phyloP scores from a whole-genome alignment of 139 green algal species.

The Picochlorum costavermella region DNA sequence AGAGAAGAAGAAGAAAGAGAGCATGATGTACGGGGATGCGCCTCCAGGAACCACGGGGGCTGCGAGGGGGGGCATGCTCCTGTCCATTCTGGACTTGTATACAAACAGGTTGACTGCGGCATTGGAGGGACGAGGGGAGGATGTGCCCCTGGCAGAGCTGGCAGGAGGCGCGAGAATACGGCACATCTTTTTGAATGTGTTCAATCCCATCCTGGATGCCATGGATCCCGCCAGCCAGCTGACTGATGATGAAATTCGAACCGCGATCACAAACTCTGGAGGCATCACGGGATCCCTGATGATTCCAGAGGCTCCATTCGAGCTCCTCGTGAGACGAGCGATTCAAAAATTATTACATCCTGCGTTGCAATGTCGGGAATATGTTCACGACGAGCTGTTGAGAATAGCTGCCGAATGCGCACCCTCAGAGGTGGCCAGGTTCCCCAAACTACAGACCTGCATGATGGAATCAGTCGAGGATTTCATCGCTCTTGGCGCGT shows the following conservation, averaged over 20 bases:
- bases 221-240: conserved; percentile 60
- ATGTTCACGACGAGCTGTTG: conserved; percentile 78
- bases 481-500: conserved; percentile 61
- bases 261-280: conserved; percentile 85
- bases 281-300: conserved; percentile 73
- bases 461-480: conserved; percentile 57
- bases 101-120: conserved; percentile 61
- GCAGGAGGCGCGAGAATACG: conserved; percentile 77
- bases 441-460: conserved; percentile 47
- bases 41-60: conserved; percentile 27
- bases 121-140: conserved; percentile 72
- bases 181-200: conserved; percentile 77
- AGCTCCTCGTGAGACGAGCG: conserved; percentile 75
- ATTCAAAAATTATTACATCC: conserved; percentile 67
- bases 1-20: conserved; percentile 29
- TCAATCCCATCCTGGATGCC: conserved; percentile 42
- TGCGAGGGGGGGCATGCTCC: conserved; percentile 53
- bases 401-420: conserved; percentile 61
- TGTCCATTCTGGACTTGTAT: conserved; percentile 80
- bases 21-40: conserved; percentile 42
- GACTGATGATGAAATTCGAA: conserved; percentile 78
- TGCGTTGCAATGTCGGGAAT: conserved; percentile 56
- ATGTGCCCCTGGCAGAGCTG: conserved; percentile 67
- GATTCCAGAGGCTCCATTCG: conserved; percentile 91
- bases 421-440: conserved; percentile 57